phyloP scores from a whole-genome alignment of 768 basidiomycete genomes.

The Lactarius deliciosus region DNA sequence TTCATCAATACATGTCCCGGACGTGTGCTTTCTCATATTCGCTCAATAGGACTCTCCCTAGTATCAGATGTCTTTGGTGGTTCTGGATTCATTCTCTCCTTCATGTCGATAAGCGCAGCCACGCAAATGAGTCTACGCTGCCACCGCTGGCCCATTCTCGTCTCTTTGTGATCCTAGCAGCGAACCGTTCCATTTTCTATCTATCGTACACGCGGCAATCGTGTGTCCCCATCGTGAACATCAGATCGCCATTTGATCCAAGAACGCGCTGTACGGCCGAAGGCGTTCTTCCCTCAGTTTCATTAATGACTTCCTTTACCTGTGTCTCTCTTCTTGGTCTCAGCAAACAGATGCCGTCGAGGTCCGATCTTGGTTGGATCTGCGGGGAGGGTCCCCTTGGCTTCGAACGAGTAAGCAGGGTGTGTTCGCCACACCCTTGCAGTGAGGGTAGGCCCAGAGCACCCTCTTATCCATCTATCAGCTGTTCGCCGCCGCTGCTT shows the following conservation, averaged over 20 bases:
- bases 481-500: not conserved
- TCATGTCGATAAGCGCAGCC: conserved; percentile 11
- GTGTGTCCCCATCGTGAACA: conserved; percentile 18
- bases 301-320: not conserved
- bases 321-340: not conserved
- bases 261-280: not conserved
- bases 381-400: not conserved
- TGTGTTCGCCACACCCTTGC: not conserved
- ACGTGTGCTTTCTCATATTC: conserved; percentile 9
- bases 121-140: not conserved
- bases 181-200: conserved; percentile 26
- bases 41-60: not conserved
- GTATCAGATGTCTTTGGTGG: conserved; percentile 16
- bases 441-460: conserved; percentile 7
- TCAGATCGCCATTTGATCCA: conserved; percentile 17
- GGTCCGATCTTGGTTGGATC: conserved; percentile 22
- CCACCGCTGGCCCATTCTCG: conserved; percentile 8
- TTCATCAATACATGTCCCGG: not conserved
- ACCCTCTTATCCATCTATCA: conserved; percentile 6
- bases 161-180: not conserved
- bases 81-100: conserved; percentile 17
- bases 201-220: conserved; percentile 26
- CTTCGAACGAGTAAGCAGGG: not conserved
- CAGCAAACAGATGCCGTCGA: conserved; percentile 13
- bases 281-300: not conserved